Evolutionary conservation across 768 basidiomycete genomes (phyloP).

Genomic region (Boletus rufocinnamomeus): DNA sequence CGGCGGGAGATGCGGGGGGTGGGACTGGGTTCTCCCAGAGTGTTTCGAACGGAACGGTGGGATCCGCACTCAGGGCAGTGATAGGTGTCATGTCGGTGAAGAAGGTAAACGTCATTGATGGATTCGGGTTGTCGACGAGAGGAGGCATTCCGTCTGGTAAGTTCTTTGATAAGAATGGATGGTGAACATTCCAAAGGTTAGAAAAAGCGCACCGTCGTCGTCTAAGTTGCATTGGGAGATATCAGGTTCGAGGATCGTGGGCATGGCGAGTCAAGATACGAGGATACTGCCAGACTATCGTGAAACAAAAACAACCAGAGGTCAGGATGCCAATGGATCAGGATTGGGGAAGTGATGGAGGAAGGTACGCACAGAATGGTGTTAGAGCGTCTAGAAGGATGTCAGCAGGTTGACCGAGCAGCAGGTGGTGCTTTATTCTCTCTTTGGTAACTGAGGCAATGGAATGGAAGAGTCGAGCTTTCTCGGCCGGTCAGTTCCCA

Average conservation of each 20-base stretch:
- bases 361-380: slow-evolving; percentile 24
- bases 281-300: neutral
- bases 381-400: slow-evolving; percentile 30
- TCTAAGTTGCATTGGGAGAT: slow-evolving; percentile 30
- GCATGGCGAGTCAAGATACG: slow-evolving; percentile 21
- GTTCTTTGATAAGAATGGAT: slow-evolving; percentile 13
- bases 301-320: neutral
- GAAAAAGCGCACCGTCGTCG: slow-evolving; percentile 38
- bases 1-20: slow-evolving; percentile 22
- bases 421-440: slow-evolving; percentile 36
- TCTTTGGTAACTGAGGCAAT: slow-evolving; percentile 36
- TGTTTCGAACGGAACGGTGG: slow-evolving; percentile 36
- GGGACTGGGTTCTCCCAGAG: slow-evolving; percentile 31
- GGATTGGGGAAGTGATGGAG: slow-evolving; percentile 7
- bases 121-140: slow-evolving; percentile 54
- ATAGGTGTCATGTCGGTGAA: slow-evolving; percentile 59
- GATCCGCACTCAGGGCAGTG: slow-evolving; percentile 44
- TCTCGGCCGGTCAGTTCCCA: slow-evolving; percentile 34
- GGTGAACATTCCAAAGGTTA: neutral
- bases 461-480: slow-evolving; percentile 32
- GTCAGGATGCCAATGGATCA: slow-evolving; percentile 15
- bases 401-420: slow-evolving; percentile 26
- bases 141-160: slow-evolving; percentile 49
- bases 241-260: slow-evolving; percentile 33
- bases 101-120: slow-evolving; percentile 63